Conservation (phyloP, 169 alveolate genomes). For the Plasmodium inui region DNA sequence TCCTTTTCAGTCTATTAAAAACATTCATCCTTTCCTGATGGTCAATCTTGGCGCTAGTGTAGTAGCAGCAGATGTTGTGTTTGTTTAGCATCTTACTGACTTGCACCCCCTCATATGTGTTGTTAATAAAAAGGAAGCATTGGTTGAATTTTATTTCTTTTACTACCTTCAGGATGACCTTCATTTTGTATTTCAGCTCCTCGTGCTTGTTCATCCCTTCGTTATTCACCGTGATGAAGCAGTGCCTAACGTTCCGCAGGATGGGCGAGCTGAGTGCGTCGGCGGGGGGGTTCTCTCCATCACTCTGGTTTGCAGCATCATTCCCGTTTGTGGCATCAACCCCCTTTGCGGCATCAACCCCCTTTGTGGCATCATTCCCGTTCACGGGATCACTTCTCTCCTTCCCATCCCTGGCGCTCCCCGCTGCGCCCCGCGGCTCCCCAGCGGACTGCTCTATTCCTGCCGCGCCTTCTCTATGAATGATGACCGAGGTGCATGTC, state of each 20-base stretch:
- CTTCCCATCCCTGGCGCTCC: not conserved
- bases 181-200: conserved; percentile 55
- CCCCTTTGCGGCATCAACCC: too few species aligned
- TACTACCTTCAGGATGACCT: conserved; percentile 28
- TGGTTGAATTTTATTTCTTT: conserved; percentile 33
- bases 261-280: conserved; percentile 26
- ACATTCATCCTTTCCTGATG: conserved; percentile 75
- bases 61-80: conserved; percentile 72
- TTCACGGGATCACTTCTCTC: not conserved
- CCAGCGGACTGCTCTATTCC: not conserved
- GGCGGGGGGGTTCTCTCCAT: not conserved
- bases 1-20: conserved; percentile 43
- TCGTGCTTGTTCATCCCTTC: conserved; percentile 44
- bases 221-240: conserved; percentile 47
- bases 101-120: conserved; percentile 63
- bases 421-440: not conserved
- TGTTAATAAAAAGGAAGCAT: conserved; percentile 53
- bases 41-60: conserved; percentile 80
- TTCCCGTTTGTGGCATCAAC: too few species aligned
- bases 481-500: conserved; percentile 41
- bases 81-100: conserved; percentile 68
- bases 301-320: too few species aligned
- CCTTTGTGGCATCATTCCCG: too few species aligned
- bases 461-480: not conserved
- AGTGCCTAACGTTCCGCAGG: conserved; percentile 22